Base-by-base conservation (phyloP, 148 eudicot genomes). In the Silene conica region DNA sequence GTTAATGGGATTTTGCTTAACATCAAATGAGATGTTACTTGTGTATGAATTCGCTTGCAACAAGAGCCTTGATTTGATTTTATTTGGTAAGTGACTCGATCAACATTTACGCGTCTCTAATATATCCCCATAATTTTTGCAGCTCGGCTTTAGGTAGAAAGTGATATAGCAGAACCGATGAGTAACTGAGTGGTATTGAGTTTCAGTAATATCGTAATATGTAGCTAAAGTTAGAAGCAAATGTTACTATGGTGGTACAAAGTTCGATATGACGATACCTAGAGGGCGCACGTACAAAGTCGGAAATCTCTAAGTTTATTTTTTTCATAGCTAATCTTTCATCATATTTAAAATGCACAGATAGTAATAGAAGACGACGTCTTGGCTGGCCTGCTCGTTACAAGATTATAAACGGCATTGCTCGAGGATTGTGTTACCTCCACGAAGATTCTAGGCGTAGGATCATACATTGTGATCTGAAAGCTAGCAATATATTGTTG, bases 371-470 rank as follows among this genome's bases (percentile, higher is more conserved):
- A 56, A 16, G 55, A 41, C 59, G 3, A 3, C 28, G 28, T 31
- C 34, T 31, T 31, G 34, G 3, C 34, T 31, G 34, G 34, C 34
- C 34, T 31, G 34, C 34, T 31, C 34, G 34, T 31, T 73, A 73
- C 55, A 73, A 58, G 28, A 73, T 73, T 25, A 78, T 78, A 59
- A 26, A 23, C 23, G 73, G 81, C 8, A 57, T 78, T 66, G 67
- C 80, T 22, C 56, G 74, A 63, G 79, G 74, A 13, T 3, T 62
- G 41, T 67, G 23, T 19, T 69, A 68, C 61, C 46, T 81, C 11
- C 84, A 78, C 62, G 81, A 82, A 71, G 84, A 82, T 54, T 82
- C 81, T 16, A 71, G 70, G 9, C 75, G 54, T 15, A 61, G 63
- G 18, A 78, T 82, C 4, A 28, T 78, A 19, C 84, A 78, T 23